Percentiles rank a stretch among this genome's conserved stretches.
Evolutionary conservation across 1,284 basidiomycete genomes (phyloP).

Genomic region (Naganishia albida): DNA sequence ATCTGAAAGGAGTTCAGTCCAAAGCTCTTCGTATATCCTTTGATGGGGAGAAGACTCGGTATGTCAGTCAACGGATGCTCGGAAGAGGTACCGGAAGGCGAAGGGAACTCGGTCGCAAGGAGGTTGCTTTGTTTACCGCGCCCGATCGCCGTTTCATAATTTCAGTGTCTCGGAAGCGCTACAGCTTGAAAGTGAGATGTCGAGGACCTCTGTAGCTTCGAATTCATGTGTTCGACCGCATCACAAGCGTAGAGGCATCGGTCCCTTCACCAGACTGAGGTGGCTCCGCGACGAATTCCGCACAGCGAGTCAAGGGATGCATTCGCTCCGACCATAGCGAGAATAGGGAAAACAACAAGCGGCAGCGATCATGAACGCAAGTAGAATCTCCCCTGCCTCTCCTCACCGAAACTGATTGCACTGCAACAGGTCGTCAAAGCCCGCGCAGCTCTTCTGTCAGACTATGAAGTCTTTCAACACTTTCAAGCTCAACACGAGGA

Average conservation of each 20-base stretch:
- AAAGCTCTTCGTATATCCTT: no score
- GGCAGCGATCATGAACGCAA: conserved; percentile 21
- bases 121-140: neutral
- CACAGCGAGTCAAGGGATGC: neutral
- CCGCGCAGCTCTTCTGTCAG: conserved; percentile 76
- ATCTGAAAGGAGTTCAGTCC: no score
- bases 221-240: neutral
- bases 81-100: conserved; percentile 3
- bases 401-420: neutral
- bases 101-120: conserved; percentile 4
- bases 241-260: neutral
- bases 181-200: neutral
- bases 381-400: neutral
- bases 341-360: neutral
- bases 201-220: neutral
- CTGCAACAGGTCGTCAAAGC: conserved; percentile 68
- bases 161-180: conserved; percentile 5
- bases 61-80: no score
- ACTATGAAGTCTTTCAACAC: conserved; percentile 79
- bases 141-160: conserved; percentile 2
- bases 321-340: neutral
- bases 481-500: conserved; percentile 69
- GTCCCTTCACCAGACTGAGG: neutral
- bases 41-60: no score
- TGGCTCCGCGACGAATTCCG: neutral